phyloP scores from a whole-genome alignment of 2,329 filamentous ascomycete species.

The Pyrenophora teres region DNA sequence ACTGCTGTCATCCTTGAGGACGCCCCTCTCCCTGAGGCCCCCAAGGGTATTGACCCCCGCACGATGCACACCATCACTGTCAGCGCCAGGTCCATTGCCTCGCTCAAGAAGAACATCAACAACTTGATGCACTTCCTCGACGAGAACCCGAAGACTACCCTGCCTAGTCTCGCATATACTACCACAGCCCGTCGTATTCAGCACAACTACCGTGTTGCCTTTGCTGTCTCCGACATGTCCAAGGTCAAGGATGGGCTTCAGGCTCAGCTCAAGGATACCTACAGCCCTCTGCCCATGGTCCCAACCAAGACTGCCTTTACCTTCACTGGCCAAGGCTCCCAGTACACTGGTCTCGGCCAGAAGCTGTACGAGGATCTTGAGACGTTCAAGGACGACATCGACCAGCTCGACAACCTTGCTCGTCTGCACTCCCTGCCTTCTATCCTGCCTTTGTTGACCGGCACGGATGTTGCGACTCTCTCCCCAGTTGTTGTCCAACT shows the following conservation, averaged over 20 bases:
- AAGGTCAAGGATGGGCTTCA: constrained; percentile 54
- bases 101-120: constrained; percentile 57
- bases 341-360: constrained; percentile 58
- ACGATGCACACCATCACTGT: constrained; percentile 55
- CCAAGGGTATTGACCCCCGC: constrained; percentile 52
- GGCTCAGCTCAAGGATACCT: constrained; percentile 55
- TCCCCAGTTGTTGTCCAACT: constrained; percentile 59
- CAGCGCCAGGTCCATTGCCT: constrained; percentile 57
- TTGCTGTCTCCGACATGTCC: constrained; percentile 53
- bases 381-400: constrained; percentile 56
- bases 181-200: constrained; percentile 59
- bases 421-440: constrained; percentile 55
- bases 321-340: constrained; percentile 59
- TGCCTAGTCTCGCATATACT: constrained; percentile 58
- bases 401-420: constrained; percentile 55
- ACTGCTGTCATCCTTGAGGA: constrained; percentile 59
- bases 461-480: constrained; percentile 55
- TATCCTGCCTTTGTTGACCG: constrained; percentile 55
- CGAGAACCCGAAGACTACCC: constrained; percentile 52
- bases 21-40: constrained; percentile 51
- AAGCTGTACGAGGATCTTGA: constrained; percentile 56
- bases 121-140: constrained; percentile 54
- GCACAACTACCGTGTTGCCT: constrained; percentile 58
- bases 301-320: constrained; percentile 57
- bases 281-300: constrained; percentile 59